Base-by-base conservation (phyloP, 1,284 basidiomycete genomes). In the Puccinia coronata region DNA sequence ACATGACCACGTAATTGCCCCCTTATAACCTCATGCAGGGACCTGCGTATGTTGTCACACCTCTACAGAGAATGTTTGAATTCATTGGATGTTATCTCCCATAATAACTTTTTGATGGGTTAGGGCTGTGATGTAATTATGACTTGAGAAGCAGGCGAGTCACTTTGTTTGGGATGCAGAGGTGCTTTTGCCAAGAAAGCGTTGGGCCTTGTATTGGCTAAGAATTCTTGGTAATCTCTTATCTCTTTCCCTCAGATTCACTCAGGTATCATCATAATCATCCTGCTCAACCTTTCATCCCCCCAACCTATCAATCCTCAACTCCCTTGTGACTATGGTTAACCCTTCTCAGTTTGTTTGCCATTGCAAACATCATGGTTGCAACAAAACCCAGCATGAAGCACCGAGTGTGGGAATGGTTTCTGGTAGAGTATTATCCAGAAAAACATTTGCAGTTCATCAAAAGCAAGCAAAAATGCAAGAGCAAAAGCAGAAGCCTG, bases 231-330 rank as follows among this genome's bases (percentile, higher is more conserved):
- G n/a, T 57, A 57, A 57, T 57, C 20, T 23, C 55, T 57, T 57
- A 57, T 57, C 55, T 57, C 55, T 57, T 57, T 57, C 11, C 55
- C 55, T 57, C 55, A 57, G 55, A 57, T 57, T 57, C 23, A 6
- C 55, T 65, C 61, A 57, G 11, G n/a, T 57, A n/a, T 16, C 20
- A 57, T 65, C 25, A n/a, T 28, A 43, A 8, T 28, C n/a, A 18
- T 28, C 34, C 34, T 65, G n/a, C 11, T 65, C 6, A 6, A 65
- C 18, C 31, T 18, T 11, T 8, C 61, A 20, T 28, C 20, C 31
- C 16, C 61, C 61, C 6, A 36, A 11, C n/a, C n/a, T n/a, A n/a
- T n/a, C n/a, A n/a, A n/a, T n/a, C n/a, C n/a, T n/a, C n/a, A n/a
- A n/a, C n/a, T n/a, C n/a, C 31, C 25, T 39, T 39, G 9, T 14